These are phyloP conservation scores for Microdochium trichocladiopsis DNA, from an alignment of 2,329 filamentous ascomycete species.

Conservation along the genomic window DNA sequence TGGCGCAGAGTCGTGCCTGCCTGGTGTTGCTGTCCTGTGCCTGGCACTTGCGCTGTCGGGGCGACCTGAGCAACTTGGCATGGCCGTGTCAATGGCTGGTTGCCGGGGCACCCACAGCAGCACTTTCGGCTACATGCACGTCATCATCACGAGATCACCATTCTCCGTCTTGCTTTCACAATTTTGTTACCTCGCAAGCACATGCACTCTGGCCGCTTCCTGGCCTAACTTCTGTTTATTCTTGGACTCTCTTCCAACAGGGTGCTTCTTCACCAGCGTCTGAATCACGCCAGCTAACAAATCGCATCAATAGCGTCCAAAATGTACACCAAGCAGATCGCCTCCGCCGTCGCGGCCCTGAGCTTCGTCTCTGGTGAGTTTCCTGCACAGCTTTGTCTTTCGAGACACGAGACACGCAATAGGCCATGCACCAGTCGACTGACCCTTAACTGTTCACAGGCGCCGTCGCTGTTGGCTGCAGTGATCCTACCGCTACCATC, in stretches of 20 bases:
- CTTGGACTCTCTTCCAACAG: not conserved
- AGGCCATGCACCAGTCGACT: too few species aligned
- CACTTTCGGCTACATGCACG: too few species aligned
- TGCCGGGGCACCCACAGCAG: too few species aligned
- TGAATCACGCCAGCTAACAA: conserved; percentile 2
- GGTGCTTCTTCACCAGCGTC: conserved; percentile 3
- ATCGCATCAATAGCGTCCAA: conserved; percentile 21
- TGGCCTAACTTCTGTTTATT: conserved; percentile 1
- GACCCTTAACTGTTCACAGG: conserved; percentile 8
- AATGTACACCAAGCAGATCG: conserved; percentile 38
- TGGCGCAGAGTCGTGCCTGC: too few species aligned
- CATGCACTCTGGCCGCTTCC: too few species aligned
- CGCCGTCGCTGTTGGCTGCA: conserved; percentile 20
- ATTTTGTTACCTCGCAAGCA: not conserved
- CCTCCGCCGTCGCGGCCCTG: conserved; percentile 37
- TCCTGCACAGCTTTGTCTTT: too few species aligned
- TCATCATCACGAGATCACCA: too few species aligned
- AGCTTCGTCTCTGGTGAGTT: conserved; percentile 35
- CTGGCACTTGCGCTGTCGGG: too few species aligned
- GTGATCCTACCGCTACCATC: conserved; percentile 43
- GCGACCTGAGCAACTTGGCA: too few species aligned
- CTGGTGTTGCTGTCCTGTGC: too few species aligned
- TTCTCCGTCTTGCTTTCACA: not conserved
- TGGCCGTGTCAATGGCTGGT: too few species aligned
- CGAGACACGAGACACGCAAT: too few species aligned